Conservation (phyloP, 176 grass and related monocot genomes). For the Carex parvula region DNA sequence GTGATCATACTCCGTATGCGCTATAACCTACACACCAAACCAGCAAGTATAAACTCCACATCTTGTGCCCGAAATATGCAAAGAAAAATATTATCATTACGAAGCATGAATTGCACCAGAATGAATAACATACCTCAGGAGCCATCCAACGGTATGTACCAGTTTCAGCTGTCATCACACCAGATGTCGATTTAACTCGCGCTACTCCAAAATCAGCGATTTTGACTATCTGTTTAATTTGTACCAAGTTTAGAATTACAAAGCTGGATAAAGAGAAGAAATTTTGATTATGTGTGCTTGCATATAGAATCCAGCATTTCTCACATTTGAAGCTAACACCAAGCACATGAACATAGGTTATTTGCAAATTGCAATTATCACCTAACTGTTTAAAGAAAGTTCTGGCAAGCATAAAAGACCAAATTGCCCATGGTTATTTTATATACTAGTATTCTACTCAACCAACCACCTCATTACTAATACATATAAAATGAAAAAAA, state of each 20-base stretch:
- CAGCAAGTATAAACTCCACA: background rate
- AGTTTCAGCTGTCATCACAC: constrained; percentile 53
- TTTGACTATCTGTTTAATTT: constrained; percentile 27
- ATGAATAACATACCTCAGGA: constrained; percentile 26
- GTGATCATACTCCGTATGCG: constrained; percentile 62
- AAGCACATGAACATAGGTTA: background rate
- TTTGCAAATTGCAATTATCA: background rate
- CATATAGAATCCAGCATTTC: background rate
- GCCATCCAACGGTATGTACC: constrained; percentile 59
- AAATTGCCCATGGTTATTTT: background rate
- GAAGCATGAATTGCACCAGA: background rate
- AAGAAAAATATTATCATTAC: background rate
- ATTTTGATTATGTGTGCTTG: background rate
- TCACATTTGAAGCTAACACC: background rate
- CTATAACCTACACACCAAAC: constrained; percentile 55
- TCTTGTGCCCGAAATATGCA: background rate
- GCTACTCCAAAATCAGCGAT: constrained; percentile 60
- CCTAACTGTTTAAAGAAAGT: background rate
- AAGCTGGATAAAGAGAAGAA: background rate
- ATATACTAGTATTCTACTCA: background rate
- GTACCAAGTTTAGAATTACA: constrained; percentile 14
- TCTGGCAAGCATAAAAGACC: background rate
- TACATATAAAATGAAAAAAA: background rate
- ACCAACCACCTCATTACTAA: background rate
- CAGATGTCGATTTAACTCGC: constrained; percentile 32